Evolutionary conservation across 345 rosid species (phyloP).

Genomic region (Limnanthes douglasii): DNA sequence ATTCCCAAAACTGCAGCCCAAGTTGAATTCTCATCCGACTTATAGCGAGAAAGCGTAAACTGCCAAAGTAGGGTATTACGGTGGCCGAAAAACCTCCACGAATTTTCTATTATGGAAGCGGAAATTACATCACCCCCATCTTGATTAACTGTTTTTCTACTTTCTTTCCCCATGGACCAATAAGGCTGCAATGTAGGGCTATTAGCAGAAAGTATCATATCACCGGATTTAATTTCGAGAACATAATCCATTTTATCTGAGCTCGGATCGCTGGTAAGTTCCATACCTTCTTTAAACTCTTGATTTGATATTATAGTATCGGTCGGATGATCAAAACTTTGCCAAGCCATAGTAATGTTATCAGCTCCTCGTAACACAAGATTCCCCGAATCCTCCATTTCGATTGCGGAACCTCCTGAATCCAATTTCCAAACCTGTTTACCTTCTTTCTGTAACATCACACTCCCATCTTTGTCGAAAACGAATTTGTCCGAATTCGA

Average conservation of each 20-base stretch:
- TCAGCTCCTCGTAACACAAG: conserved; percentile 39
- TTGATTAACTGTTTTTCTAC: conserved; percentile 20
- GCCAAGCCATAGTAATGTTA: conserved; percentile 33
- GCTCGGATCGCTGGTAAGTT: conserved; percentile 38
- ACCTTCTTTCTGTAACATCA: conserved; percentile 27
- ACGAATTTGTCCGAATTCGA: conserved; percentile 38
- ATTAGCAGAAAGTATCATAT: conserved; percentile 51
- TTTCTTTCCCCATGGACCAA: conserved; percentile 60
- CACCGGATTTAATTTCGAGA: conserved; percentile 72
- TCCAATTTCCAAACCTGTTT: conserved; percentile 43
- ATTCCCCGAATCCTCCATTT: conserved; percentile 71
- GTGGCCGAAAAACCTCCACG: conserved; percentile 68
- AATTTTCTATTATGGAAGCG: conserved; percentile 39
- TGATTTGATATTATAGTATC: conserved; percentile 58
- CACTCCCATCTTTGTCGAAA: conserved; percentile 41
- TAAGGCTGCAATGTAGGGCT: conserved; percentile 53
- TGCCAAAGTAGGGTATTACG: conserved; percentile 39
- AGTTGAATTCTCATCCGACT: conserved; percentile 27
- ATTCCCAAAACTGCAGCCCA: conserved; percentile 65
- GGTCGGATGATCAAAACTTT: conserved; percentile 81
- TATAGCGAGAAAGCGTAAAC: conserved; percentile 19
- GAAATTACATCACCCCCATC: conserved; percentile 23
- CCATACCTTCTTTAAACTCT: conserved; percentile 51
- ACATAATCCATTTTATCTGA: conserved; percentile 36
- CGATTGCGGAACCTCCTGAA: conserved; percentile 47